Conservation (phyloP, 345 rosid species). For the Acer negundo region DNA sequence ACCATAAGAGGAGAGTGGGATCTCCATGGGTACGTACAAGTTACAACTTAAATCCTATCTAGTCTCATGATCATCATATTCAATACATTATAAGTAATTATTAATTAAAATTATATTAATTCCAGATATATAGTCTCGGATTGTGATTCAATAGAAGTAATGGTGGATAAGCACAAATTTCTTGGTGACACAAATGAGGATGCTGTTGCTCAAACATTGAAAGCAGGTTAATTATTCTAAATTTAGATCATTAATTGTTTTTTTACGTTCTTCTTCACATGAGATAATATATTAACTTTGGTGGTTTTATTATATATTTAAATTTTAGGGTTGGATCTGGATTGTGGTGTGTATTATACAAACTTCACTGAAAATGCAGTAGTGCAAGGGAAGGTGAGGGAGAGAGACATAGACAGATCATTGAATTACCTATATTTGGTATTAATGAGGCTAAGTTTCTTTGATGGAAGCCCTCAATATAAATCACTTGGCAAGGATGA, state of each 20-base stretch:
- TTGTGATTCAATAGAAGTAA: conserved; percentile 51
- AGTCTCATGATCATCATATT: not conserved
- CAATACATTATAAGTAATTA: not conserved
- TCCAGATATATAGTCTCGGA: conserved; percentile 59
- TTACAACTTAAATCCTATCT: not conserved
- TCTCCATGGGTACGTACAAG: conserved; percentile 45
- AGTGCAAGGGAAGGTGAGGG: conserved; percentile 38
- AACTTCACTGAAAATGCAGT: conserved; percentile 38
- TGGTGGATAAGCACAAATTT: conserved; percentile 46
- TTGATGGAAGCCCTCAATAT: conserved; percentile 51
- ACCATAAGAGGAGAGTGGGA: conserved; percentile 51
- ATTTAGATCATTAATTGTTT: no score
- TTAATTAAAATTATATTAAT: not conserved
- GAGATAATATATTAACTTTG: not conserved
- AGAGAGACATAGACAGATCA: conserved; percentile 36
- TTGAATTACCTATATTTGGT: conserved; percentile 40
- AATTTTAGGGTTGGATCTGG: conserved; percentile 58
- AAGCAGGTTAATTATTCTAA: conserved; percentile 41
- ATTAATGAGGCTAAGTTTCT: conserved; percentile 66
- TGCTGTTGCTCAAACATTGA: conserved; percentile 50
- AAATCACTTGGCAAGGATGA: conserved; percentile 35
- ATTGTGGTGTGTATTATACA: conserved; percentile 56
- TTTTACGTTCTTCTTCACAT: not conserved
- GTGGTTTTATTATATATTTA: not conserved
- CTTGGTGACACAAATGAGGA: conserved; percentile 51